phyloP scores from a whole-genome alignment of 2,329 filamentous ascomycete species.

The Venturia effusa region DNA sequence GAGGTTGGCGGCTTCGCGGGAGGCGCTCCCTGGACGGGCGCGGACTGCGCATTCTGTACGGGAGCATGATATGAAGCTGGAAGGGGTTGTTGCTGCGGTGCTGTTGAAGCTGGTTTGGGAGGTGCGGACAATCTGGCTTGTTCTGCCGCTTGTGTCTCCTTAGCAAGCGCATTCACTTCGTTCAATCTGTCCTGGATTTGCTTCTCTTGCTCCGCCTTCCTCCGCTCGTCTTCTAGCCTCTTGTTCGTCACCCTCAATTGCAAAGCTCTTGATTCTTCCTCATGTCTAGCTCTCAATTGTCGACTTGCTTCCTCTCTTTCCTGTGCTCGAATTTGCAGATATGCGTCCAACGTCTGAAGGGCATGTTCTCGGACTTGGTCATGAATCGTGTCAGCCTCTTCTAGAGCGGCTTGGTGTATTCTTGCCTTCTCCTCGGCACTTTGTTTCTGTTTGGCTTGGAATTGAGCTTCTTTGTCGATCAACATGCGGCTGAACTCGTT shows the following conservation, averaged over 20 bases:
- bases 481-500: slow-evolving; percentile 9
- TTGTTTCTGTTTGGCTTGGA: background rate
- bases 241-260: slow-evolving; percentile 15
- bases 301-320: background rate
- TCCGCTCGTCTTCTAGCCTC: slow-evolving; percentile 13
- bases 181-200: slow-evolving; percentile 3
- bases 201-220: slow-evolving; percentile 18
- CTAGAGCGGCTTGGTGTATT: background rate
- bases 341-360: background rate
- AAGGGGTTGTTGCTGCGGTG: background rate
- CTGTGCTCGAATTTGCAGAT: background rate
- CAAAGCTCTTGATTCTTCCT: slow-evolving; percentile 12
- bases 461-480: slow-evolving; percentile 4
- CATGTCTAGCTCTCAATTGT: slow-evolving; percentile 22
- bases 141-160: slow-evolving; percentile 1
- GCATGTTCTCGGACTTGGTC: slow-evolving; percentile 8
- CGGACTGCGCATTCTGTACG: background rate
- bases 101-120: background rate
- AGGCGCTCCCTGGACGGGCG: background rate
- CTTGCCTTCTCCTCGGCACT: background rate
- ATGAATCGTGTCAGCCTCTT: slow-evolving; percentile 4
- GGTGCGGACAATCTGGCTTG: background rate
- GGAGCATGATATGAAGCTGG: background rate
- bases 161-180: background rate
- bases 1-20: background rate